Percentiles rank a stretch among this genome's conserved stretches.
Conservation (phyloP, 179 eudicot species). For the Silene vulgaris region DNA sequence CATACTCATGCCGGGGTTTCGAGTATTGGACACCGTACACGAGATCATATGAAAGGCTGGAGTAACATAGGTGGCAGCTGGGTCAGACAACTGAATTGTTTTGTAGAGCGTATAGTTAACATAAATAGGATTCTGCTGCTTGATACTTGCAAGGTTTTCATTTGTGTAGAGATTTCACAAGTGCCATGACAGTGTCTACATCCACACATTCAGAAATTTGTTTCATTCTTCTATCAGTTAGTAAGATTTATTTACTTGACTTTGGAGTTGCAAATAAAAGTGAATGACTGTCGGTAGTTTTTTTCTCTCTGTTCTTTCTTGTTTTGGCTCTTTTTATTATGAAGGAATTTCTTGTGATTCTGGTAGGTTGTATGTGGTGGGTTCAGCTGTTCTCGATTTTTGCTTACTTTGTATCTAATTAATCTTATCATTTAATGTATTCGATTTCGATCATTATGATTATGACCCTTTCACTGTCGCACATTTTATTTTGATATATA, state of each 20-base stretch:
- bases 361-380: neutral
- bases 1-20: neutral
- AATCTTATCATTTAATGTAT: neutral
- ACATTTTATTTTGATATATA: neutral
- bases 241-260: neutral
- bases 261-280: neutral
- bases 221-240: neutral
- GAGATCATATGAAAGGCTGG: neutral
- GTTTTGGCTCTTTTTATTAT: neutral
- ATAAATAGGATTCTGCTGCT: neutral
- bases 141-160: neutral
- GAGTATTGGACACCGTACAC: neutral
- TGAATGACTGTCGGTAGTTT: neutral
- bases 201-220: neutral
- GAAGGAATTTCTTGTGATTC: neutral
- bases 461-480: neutral
- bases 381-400: neutral
- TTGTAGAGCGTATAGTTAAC: neutral
- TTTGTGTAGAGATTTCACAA: neutral
- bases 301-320: neutral
- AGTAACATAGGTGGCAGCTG: constrained; percentile 1
- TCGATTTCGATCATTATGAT: neutral
- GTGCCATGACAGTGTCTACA: neutral
- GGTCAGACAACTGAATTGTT: neutral
- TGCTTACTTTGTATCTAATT: neutral